These are phyloP conservation scores for Starmerella asiatica DNA, from an alignment of 805 yeast species.

Conservation along the genomic window DNA sequence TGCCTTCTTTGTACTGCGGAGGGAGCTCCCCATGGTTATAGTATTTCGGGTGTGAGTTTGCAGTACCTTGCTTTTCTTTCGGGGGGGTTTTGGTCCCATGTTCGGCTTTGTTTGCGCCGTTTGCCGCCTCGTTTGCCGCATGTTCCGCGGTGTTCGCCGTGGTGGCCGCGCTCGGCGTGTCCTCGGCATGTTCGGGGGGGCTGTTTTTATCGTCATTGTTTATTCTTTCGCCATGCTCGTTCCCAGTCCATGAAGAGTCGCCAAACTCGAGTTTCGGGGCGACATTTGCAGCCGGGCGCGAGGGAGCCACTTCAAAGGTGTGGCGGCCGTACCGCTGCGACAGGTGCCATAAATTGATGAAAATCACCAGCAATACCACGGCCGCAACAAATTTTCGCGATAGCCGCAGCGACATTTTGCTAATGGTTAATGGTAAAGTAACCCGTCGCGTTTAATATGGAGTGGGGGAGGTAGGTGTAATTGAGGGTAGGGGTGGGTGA, in stretches of 20 bases:
- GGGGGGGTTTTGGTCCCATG: neutral
- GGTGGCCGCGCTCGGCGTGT: too few relatives aligned
- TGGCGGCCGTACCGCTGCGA: conserved; percentile 1
- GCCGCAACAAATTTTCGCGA: conserved; percentile 10
- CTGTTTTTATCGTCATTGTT: neutral
- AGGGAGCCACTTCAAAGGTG: neutral
- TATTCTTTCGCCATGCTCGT: too few relatives aligned
- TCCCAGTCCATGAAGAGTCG: neutral
- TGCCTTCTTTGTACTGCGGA: conserved; percentile 4
- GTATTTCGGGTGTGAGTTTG: neutral
- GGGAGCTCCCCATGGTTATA: neutral
- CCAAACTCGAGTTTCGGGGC: neutral
- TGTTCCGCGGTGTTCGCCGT: neutral
- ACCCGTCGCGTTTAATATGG: too few relatives aligned
- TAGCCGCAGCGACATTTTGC: neutral
- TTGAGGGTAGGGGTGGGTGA: too few relatives aligned
- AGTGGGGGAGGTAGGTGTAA: too few relatives aligned
- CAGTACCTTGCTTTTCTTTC: neutral
- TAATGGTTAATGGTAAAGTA: too few relatives aligned
- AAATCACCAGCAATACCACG: conserved; percentile 10
- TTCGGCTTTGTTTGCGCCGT: neutral
- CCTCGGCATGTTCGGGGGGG: neutral
- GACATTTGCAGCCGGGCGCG: neutral
- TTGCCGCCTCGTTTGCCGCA: neutral
- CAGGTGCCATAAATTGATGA: conserved; percentile 9